Evolutionary conservation across 2,329 filamentous ascomycete genomes (phyloP).

Genomic region (Cryphonectria naterciae): DNA sequence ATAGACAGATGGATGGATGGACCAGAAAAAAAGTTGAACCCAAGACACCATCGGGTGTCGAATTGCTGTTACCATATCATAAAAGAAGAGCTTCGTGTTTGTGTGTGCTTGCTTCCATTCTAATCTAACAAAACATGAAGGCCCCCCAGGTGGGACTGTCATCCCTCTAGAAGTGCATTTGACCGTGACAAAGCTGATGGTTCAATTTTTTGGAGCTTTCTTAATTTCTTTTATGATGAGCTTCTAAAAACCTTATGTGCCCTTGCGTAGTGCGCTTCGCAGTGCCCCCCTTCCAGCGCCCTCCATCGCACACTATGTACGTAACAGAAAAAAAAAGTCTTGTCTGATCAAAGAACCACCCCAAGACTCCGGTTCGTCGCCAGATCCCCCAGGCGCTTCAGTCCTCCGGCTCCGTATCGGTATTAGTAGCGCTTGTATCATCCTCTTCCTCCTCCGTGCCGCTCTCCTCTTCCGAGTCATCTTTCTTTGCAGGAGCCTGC

Average conservation of each 20-base stretch:
- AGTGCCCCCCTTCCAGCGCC: background rate
- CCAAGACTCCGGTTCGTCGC: slow-evolving; percentile 4
- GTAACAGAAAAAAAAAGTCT: no score
- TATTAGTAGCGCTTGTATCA: slow-evolving; percentile 70
- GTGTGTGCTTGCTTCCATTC: no score
- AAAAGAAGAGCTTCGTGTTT: no score
- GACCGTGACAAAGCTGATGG: background rate
- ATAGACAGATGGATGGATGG: no score
- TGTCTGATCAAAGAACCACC: background rate
- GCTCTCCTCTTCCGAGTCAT: slow-evolving; percentile 78
- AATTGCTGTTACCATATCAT: no score
- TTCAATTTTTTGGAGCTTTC: background rate
- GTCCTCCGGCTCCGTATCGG: slow-evolving; percentile 67
- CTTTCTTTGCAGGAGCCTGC: slow-evolving; percentile 47
- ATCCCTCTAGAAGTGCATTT: background rate
- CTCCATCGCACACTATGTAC: background rate
- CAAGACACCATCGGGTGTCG: no score
- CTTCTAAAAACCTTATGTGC: background rate
- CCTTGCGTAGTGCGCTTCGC: background rate
- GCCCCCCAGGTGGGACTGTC: no score
- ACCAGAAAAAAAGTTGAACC: no score
- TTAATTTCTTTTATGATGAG: background rate
- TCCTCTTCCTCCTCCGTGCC: slow-evolving; percentile 75
- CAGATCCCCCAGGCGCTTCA: slow-evolving; percentile 34
- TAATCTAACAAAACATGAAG: background rate